Evolutionary conservation across 768 basidiomycete genomes (phyloP), one percentile per base, ranked within the genome.

Genomic region (Lentinus tigrinus): DNA sequence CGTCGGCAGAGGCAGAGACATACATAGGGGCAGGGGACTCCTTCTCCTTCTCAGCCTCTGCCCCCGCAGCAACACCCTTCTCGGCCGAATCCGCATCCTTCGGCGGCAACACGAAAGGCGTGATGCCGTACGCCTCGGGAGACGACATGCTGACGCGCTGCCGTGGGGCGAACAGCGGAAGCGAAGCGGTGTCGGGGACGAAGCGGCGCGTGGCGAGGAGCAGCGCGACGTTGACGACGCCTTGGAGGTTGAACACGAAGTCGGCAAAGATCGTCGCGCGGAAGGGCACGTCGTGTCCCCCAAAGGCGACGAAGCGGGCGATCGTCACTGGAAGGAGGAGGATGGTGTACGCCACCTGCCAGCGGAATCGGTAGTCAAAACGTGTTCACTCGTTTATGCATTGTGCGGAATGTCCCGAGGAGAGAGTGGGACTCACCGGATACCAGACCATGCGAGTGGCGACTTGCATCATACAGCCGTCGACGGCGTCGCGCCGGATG

Each of bases 391-490:
- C n/a, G n/a, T n/a, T n/a, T n/a, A n/a, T n/a, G n/a, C n/a, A n/a
- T n/a, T n/a, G n/a, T n/a, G n/a, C n/a, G n/a, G n/a, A n/a, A n/a
- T n/a, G n/a, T n/a, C n/a, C n/a, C n/a, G 34, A 36, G 13, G 8
- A 27, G 44, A 31, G 44, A n/a, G 9, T 36, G 16, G 17, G 34
- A 24, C 16, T 2, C 19, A 57, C 24, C 24, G 48, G 54, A 13
- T 59, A 74, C 74, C 73, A 75, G 36, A 75, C 69, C 54, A 75
- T 65, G 17, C 70, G 64, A 10, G 67, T 61, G 6, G 66, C 74
- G 48, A 75, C 63, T 26, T 62, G 62, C 58, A 73, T 63, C 64
- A 71, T 71, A 38, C 57, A 67, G 10, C 66, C 60, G 62, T 75
- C 74, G 13, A 74, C 57, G 53, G 67, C 66, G 53, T 75, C 74